Percentiles rank a stretch among this genome's conserved stretches.
phyloP scores from a whole-genome alignment of 441 rosid species.

The Aquilaria agallochum region DNA sequence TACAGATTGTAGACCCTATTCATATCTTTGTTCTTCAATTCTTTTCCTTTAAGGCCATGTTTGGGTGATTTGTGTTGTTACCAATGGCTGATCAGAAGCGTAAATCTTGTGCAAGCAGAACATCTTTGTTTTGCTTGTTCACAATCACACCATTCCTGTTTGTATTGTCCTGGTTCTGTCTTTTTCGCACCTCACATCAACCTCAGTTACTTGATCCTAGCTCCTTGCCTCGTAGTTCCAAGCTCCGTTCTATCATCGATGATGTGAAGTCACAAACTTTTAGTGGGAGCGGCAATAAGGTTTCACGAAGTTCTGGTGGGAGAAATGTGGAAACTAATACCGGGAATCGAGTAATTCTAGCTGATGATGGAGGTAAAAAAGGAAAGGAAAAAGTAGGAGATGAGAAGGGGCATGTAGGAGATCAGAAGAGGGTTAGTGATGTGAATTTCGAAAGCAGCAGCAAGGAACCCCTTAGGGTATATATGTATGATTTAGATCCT shows the following conservation, averaged over 20 bases:
- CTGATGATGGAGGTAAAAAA: constrained; percentile 11
- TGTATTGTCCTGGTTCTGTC: constrained; percentile 66
- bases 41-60: too few species aligned
- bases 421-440: constrained; percentile 15
- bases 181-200: constrained; percentile 53
- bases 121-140: constrained; percentile 48
- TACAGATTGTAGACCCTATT: too few species aligned
- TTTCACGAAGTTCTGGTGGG: too few species aligned
- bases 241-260: constrained; percentile 24
- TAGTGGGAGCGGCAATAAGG: neutral
- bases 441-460: constrained; percentile 21
- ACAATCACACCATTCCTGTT: constrained; percentile 39
- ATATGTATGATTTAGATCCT: constrained; percentile 82
- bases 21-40: too few species aligned
- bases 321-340: constrained; percentile 20
- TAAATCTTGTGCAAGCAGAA: constrained; percentile 35
- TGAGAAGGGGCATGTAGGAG: constrained; percentile 14
- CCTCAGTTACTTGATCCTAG: constrained; percentile 13
- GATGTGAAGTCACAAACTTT: constrained; percentile 19
- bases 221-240: constrained; percentile 25
- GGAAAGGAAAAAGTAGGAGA: constrained; percentile 15
- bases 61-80: too few species aligned
- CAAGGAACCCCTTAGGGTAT: constrained; percentile 57
- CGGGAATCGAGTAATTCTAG: constrained; percentile 26
- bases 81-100: constrained; percentile 53